Base-by-base conservation (phyloP, 768 basidiomycete genomes). In the Megacollybia marginata region DNA sequence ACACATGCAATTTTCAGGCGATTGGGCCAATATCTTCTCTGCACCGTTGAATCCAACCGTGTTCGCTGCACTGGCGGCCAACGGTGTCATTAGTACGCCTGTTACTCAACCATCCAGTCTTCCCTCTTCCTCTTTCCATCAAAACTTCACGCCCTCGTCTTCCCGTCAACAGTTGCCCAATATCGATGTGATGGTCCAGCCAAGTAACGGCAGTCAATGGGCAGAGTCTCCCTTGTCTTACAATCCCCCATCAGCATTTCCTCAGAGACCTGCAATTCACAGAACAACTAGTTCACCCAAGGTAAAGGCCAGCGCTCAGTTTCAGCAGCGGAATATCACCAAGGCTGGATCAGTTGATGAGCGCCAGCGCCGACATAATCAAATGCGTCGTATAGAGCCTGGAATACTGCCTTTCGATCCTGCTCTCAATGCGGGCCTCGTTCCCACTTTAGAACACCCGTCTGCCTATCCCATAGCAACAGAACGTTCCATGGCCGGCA, bases 11-110 rank as follows among this genome's bases (percentile, higher is more conserved):
- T 40, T 40, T 40, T 40, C 38, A 40, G 52, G 55, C 67, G 67
- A 74, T 59, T 88, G 85, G 85, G 66, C 63, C 20, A 67, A 71
- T 55, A 47, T 85, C 16, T 85, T 84, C 62, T 69, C 83, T n/a
- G 61, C 75, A 4, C 79, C 86, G 2, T 68, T 86, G 46, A 74
- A 82, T 52, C 79, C 82, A 6, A 61, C 74, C 42, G 66, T 80
- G 33, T 85, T 84, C 57, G 76, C 80, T 36, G 74, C 76, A 33
- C 74, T 87, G 40, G 73, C 79, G 11, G 76, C 83, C 3, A 80
- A 79, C 57, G 80, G 78, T 56, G 69, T 79, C 43, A 65, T 87
- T 36, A 70, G 67, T 45, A 71, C 70, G 42, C 48, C 54, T 50
- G 63, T 50, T 31, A 51, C 44, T 62, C 62, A 42, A 42, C 63